A percentile compares a stretch with the other conserved stretches of the same genome.
Evolutionary conservation across 1,139 yeast species (phyloP).

Genomic region (Geotrichum australiense): DNA sequence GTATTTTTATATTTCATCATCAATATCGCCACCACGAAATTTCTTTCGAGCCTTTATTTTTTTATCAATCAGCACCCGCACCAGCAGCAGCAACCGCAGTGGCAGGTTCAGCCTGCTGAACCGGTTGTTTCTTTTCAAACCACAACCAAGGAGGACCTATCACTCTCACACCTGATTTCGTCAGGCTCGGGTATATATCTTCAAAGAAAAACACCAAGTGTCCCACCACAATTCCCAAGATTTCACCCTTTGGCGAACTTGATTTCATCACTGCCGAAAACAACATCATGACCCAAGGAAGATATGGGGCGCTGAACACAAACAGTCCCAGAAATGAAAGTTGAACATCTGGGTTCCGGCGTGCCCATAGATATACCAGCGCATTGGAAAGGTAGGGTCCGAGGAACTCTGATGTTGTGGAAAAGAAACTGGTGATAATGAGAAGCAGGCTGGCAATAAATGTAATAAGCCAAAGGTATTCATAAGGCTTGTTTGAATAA

Average conservation of each 20-base stretch:
- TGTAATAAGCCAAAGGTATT: constrained; percentile 12
- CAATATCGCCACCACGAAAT: too few species aligned
- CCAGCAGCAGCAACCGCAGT: constrained; percentile 1
- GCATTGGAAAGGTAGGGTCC: constrained; percentile 38
- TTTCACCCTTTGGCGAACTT: constrained; percentile 28
- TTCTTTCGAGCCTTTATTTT: background rate
- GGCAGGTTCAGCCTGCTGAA: constrained; percentile 5
- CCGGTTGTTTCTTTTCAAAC: constrained; percentile 20
- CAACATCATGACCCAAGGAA: constrained; percentile 37
- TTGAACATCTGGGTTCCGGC: constrained; percentile 39
- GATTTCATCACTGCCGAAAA: constrained; percentile 26
- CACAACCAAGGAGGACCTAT: constrained; percentile 36
- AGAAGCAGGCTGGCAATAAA: constrained; percentile 10
- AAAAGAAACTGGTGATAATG: constrained; percentile 13
- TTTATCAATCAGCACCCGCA: background rate
- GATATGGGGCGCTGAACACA: constrained; percentile 38
- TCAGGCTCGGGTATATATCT: constrained; percentile 31
- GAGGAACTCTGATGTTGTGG: constrained; percentile 33
- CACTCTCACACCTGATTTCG: constrained; percentile 29
- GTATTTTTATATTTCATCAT: too few species aligned
- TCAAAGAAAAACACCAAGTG: constrained; percentile 39
- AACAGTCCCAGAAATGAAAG: constrained; percentile 38
- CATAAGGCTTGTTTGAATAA: constrained; percentile 9
- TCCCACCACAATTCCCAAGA: constrained; percentile 40
- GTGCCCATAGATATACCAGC: constrained; percentile 42